These are phyloP conservation scores for Colletotrichum lupini DNA, from an alignment of 2,329 filamentous ascomycete genomes.

Conservation along the genomic window DNA sequence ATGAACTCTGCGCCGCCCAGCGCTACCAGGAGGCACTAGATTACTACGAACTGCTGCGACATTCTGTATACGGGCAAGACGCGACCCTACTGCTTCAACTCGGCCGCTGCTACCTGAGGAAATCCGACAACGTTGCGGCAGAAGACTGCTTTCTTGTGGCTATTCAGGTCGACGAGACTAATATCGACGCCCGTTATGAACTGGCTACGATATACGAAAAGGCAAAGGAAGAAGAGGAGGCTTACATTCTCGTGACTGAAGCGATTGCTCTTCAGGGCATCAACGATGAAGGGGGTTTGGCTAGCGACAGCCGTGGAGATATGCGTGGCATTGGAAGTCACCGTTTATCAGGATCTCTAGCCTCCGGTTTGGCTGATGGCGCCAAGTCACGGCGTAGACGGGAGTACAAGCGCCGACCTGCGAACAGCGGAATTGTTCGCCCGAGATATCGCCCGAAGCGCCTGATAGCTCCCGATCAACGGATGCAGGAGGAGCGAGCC, in stretches of 20 bases:
- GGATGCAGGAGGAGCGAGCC: slow-evolving; percentile 56
- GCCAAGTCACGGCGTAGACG: slow-evolving; percentile 23
- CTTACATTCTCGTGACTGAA: slow-evolving; percentile 81
- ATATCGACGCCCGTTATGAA: slow-evolving; percentile 81
- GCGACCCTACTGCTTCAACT: slow-evolving; percentile 64
- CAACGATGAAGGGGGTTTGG: slow-evolving; percentile 46
- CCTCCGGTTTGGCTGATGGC: slow-evolving; percentile 1
- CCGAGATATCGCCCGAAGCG: slow-evolving; percentile 58
- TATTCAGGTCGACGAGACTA: slow-evolving; percentile 76
- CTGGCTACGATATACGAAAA: slow-evolving; percentile 88
- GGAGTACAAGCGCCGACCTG: neutral
- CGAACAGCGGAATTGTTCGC: slow-evolving; percentile 43
- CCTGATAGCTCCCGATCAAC: slow-evolving; percentile 56
- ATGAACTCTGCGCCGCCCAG: slow-evolving; percentile 55
- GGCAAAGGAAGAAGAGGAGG: slow-evolving; percentile 77
- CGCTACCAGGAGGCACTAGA: slow-evolving; percentile 56
- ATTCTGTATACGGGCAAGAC: slow-evolving; percentile 60
- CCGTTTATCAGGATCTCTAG: neutral
- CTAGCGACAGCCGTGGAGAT: neutral
- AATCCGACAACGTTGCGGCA: slow-evolving; percentile 74
- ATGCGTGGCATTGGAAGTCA: neutral
- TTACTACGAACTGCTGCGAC: slow-evolving; percentile 67
- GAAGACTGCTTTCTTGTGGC: slow-evolving; percentile 82
- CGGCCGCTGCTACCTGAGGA: slow-evolving; percentile 75
- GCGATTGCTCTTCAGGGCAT: slow-evolving; percentile 73